These are phyloP conservation scores for Trichoderma breve DNA, from an alignment of 2,329 filamentous ascomycete genomes.

Conservation along the genomic window DNA sequence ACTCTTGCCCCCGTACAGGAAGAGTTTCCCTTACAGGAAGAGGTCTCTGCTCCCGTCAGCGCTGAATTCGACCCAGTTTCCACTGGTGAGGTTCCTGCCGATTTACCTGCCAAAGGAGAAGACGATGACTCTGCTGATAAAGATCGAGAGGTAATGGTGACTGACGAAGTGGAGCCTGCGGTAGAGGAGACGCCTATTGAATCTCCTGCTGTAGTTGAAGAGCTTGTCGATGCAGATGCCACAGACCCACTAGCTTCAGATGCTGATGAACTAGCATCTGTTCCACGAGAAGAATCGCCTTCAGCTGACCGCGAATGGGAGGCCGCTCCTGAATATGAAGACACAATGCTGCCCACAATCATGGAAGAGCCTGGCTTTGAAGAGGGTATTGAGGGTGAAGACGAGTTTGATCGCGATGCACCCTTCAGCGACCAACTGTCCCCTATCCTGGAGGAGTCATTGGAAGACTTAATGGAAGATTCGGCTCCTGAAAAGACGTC, in stretches of 20 bases:
- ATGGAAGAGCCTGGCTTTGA: constrained; percentile 12
- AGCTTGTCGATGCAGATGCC: neutral
- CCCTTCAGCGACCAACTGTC: constrained; percentile 6
- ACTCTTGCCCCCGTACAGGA: neutral
- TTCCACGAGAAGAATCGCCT: neutral
- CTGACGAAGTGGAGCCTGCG: neutral
- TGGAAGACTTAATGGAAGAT: neutral
- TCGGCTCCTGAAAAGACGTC: constrained; percentile 5
- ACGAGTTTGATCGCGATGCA: neutral
- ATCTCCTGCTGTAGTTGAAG: neutral
- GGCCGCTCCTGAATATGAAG: neutral
- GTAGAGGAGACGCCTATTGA: neutral
- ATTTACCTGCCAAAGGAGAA: neutral
- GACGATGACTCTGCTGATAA: neutral
- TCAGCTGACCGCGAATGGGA: neutral
- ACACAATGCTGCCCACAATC: neutral
- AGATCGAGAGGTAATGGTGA: neutral
- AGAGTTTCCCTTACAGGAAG: neutral
- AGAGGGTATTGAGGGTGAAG: neutral
- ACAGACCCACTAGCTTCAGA: neutral
- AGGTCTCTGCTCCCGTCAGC: neutral
- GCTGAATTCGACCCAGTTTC: neutral
- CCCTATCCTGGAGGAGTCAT: constrained; percentile 4
- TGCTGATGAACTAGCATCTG: neutral
- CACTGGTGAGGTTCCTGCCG: neutral